These are phyloP conservation scores for Apiospora rasikravindrae DNA, from an alignment of 2,329 filamentous ascomycete genomes.

Conservation along the genomic window DNA sequence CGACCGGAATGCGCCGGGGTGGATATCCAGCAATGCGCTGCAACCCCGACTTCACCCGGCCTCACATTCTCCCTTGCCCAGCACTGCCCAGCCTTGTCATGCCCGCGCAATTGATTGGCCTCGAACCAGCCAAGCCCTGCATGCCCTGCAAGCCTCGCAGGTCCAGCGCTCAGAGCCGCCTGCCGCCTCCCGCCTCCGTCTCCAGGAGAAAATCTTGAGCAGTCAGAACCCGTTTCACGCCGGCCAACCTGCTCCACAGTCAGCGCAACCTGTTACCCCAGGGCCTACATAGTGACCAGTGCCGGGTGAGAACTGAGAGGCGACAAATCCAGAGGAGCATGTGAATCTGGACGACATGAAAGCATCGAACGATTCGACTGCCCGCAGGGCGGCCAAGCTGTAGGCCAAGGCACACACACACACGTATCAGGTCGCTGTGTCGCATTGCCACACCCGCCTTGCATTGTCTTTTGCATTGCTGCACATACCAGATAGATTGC, in stretches of 20 bases:
- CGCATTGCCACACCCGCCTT: background rate
- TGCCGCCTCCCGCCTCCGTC: background rate
- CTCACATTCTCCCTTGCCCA: background rate
- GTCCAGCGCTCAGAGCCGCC: conserved; percentile 13
- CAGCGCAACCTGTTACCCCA: background rate
- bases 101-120: background rate
- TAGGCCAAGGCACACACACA: background rate
- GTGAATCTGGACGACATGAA: background rate
- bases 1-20: conserved; percentile 15
- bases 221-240: conserved; percentile 8
- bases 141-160: background rate
- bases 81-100: background rate
- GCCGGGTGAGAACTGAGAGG: background rate
- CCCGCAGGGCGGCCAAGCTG: background rate
- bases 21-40: background rate
- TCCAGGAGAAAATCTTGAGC: background rate
- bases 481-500: background rate
- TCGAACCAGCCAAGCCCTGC: background rate
- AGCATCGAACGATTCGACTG: background rate
- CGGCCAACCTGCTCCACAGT: background rate
- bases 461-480: background rate
- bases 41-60: background rate
- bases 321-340: background rate
- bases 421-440: background rate
- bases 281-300: background rate